Evolutionary conservation across 202 grass and related monocot species (phyloP).

Genomic region (Panicum virgatum): DNA sequence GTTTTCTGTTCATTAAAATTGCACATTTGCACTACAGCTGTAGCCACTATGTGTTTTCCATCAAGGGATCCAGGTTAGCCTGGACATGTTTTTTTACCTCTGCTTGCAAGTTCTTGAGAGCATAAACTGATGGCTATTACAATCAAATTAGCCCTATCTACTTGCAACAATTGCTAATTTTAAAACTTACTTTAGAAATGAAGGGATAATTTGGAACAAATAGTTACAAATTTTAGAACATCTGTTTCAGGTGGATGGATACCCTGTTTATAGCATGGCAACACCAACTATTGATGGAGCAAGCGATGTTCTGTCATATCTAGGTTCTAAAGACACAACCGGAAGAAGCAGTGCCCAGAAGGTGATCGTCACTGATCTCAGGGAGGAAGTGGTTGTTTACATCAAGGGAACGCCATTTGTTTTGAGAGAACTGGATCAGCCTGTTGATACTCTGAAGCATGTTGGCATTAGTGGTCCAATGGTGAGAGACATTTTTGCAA

Average conservation of each 20-base stretch:
- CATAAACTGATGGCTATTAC: background rate
- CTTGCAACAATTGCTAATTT: background rate
- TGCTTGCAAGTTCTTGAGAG: background rate
- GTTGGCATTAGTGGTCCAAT: conserved; percentile 94
- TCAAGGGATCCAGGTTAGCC: background rate
- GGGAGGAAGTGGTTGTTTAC: conserved; percentile 97
- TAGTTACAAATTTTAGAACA: conserved; percentile 18
- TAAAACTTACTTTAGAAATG: conserved; percentile 20
- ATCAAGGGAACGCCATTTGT: conserved; percentile 96
- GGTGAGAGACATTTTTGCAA: conserved; percentile 58
- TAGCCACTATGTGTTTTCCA: background rate
- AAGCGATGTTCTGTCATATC: conserved; percentile 82
- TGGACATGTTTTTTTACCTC: background rate
- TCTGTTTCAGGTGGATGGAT: conserved; percentile 82
- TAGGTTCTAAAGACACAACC: conserved; percentile 76
- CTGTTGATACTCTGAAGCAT: conserved; percentile 99
- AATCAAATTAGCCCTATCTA: background rate
- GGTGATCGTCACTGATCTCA: conserved; percentile 76
- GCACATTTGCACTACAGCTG: background rate
- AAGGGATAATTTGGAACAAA: conserved; percentile 20
- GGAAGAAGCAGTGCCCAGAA: conserved; percentile 53
- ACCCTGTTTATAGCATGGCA: conserved; percentile 97
- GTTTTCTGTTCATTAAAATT: conserved; percentile 10
- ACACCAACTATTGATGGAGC: conserved; percentile 95
- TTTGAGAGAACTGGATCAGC: conserved; percentile 97